Percentiles rank a stretch among this genome's conserved stretches.
These are phyloP conservation scores for Leersia perrieri DNA, from an alignment of 176 grass and related monocot genomes.

Conservation along the genomic window DNA sequence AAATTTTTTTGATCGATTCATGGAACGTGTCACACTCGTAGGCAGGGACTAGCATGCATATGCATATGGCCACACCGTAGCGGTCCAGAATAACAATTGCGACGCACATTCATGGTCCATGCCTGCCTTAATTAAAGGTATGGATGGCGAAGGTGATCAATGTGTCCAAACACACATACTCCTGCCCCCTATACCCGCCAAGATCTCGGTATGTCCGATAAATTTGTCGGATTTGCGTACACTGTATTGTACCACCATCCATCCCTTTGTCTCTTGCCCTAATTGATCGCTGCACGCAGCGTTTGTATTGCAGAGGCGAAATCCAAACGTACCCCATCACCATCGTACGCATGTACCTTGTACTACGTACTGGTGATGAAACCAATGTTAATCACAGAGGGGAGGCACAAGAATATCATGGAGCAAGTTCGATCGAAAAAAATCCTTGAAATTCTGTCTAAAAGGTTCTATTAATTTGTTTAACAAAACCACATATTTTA, in stretches of 20 bases:
- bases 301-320: neutral
- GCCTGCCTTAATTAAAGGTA: neutral
- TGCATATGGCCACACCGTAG: constrained; percentile 1
- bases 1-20: neutral
- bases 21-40: neutral
- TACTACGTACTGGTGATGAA: no score
- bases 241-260: neutral
- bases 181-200: neutral
- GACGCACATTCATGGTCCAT: constrained; percentile 4
- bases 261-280: neutral
- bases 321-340: neutral
- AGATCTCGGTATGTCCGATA: constrained; percentile 28
- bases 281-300: neutral
- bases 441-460: neutral
- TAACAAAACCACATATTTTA: no score
- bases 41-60: neutral
- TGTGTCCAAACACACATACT: neutral
- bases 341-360: neutral
- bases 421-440: no score
- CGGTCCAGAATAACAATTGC: constrained; percentile 16
- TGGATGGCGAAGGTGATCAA: constrained; percentile 18
- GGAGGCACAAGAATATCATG: no score
- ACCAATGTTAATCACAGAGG: no score
- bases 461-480: no score
- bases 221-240: neutral